Evolutionary conservation across 1,284 basidiomycete species (phyloP).

Genomic region (Lentinula novae-zelandiae): DNA sequence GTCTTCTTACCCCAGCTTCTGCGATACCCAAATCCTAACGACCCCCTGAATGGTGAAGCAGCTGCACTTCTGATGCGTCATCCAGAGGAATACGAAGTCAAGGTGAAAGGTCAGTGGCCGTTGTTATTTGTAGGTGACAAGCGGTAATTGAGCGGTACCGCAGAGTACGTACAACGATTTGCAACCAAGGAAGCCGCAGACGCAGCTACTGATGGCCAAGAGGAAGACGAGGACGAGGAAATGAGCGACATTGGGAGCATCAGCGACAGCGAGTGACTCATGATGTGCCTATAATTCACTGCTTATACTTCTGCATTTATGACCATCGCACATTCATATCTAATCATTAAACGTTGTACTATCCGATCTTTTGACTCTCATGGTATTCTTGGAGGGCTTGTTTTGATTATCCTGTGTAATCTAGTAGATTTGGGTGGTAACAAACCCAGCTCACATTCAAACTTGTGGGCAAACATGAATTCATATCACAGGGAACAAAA

Average conservation of each 20-base stretch:
- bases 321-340: constrained; percentile 1
- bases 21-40: constrained; percentile 96
- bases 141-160: constrained; percentile 1
- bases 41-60: constrained; percentile 97
- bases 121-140: neutral
- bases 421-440: constrained; percentile 9
- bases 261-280: constrained; percentile 61
- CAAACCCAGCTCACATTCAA: neutral
- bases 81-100: constrained; percentile 89
- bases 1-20: constrained; percentile 96
- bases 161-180: constrained; percentile 84
- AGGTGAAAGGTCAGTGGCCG: constrained; percentile 75
- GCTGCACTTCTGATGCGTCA: constrained; percentile 96
- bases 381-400: neutral
- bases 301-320: constrained; percentile 10
- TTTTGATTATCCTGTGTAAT: constrained; percentile 22
- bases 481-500: neutral
- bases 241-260: constrained; percentile 93
- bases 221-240: constrained; percentile 77
- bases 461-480: too few species aligned
- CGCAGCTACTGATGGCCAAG: constrained; percentile 60
- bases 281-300: neutral
- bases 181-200: constrained; percentile 81
- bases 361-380: neutral
- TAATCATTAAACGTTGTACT: neutral